Evolutionary conservation across 768 basidiomycete genomes (phyloP).

Genomic region (Mrakia frigida): DNA sequence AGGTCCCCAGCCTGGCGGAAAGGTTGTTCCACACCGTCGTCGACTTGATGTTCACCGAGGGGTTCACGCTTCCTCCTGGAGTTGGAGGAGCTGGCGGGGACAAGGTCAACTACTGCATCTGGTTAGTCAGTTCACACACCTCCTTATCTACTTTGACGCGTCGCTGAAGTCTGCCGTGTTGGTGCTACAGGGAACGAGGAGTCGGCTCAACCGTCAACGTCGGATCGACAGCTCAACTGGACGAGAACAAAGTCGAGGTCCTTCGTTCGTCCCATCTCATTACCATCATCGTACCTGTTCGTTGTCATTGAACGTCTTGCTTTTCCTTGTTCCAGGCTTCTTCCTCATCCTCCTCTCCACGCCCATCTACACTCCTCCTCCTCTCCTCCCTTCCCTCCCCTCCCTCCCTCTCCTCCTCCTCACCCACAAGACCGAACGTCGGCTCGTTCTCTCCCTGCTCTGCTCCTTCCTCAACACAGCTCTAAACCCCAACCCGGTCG

Average conservation of each 20-base stretch:
- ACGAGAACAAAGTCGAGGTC: constrained; percentile 81
- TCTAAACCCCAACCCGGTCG: constrained; percentile 35
- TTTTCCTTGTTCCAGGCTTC: constrained; percentile 45
- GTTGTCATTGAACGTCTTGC: no score
- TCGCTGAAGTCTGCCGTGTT: no score
- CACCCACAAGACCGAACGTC: constrained; percentile 45
- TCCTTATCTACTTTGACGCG: no score
- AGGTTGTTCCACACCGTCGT: constrained; percentile 51
- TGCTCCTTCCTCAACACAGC: constrained; percentile 91
- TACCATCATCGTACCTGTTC: no score
- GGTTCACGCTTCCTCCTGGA: constrained; percentile 72
- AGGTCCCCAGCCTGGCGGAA: constrained; percentile 67
- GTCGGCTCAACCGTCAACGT: constrained; percentile 79
- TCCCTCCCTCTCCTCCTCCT: constrained; percentile 67
- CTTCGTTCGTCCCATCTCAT: constrained; percentile 51
- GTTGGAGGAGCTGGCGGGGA: constrained; percentile 37
- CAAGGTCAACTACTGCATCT: constrained; percentile 64
- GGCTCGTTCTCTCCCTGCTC: constrained; percentile 76
- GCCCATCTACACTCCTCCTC: constrained; percentile 76
- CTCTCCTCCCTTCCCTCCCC: constrained; percentile 64
- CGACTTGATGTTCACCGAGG: constrained; percentile 87
- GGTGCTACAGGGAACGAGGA: constrained; percentile 64
- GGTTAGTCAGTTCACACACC: constrained; percentile 45
- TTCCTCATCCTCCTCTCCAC: constrained; percentile 81
- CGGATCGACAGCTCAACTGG: constrained; percentile 57